These are phyloP conservation scores for Wilcoxina mikolae DNA, from an alignment of 495 filamentous ascomycete species.

Conservation along the genomic window DNA sequence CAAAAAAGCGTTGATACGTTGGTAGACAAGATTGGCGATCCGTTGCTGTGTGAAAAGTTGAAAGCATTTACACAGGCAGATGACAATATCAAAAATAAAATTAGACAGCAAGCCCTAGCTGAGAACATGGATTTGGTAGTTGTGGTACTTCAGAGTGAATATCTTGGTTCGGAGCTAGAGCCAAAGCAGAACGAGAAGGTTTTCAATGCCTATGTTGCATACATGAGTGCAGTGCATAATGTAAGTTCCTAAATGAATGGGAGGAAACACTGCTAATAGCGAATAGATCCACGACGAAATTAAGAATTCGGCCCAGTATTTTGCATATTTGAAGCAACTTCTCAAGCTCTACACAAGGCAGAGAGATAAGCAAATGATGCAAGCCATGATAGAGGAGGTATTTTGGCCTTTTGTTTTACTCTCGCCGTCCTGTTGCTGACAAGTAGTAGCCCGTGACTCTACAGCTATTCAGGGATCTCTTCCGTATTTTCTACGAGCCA, in stretches of 20 bases:
- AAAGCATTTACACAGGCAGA: slow-evolving; percentile 60
- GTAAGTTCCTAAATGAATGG: slow-evolving; percentile 31
- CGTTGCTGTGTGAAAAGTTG: slow-evolving; percentile 65
- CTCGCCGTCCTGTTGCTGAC: neutral
- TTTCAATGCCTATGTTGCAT: slow-evolving; percentile 92
- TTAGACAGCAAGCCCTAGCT: slow-evolving; percentile 51
- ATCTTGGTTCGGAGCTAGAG: slow-evolving; percentile 51
- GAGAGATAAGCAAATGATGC: slow-evolving; percentile 93
- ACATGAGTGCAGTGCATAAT: slow-evolving; percentile 86
- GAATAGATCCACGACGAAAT: slow-evolving; percentile 55
- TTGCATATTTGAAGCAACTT: slow-evolving; percentile 86
- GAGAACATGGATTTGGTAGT: slow-evolving; percentile 75
- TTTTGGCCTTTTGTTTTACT: neutral
- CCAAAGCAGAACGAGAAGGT: slow-evolving; percentile 63
- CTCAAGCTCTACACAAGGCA: slow-evolving; percentile 84
- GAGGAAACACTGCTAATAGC: slow-evolving; percentile 11
- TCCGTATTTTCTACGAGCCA: slow-evolving; percentile 98
- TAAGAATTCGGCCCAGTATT: slow-evolving; percentile 73
- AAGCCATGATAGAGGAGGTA: slow-evolving; percentile 77
- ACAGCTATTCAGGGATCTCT: slow-evolving; percentile 85
- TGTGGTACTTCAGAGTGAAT: slow-evolving; percentile 59
- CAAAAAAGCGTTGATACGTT: slow-evolving; percentile 75
- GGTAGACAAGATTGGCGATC: slow-evolving; percentile 56
- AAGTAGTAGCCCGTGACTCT: slow-evolving; percentile 55
- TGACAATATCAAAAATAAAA: slow-evolving; percentile 54